Conservation (phyloP, 768 basidiomycete species). For the Trametes cingulata region DNA sequence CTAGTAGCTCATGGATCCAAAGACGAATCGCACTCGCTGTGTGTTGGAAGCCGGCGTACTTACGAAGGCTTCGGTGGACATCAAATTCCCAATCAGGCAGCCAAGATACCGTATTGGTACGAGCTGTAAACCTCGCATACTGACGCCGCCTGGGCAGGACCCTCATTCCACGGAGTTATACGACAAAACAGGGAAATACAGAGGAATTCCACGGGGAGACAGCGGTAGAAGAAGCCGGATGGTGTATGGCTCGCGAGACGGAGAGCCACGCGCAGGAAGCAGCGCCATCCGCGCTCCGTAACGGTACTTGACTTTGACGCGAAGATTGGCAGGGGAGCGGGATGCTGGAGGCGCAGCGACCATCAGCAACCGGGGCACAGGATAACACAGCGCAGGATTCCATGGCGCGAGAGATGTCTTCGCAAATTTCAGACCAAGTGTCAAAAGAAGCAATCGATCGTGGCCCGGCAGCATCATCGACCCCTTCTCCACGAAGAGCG, state of each 20-base stretch:
- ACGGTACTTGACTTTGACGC: no score
- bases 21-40: no score
- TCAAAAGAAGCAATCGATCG: not conserved
- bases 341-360: not conserved
- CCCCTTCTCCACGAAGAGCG: no score
- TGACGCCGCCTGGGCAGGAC: not conserved
- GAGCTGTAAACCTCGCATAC: no score
- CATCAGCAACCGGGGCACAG: not conserved
- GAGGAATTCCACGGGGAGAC: conserved; percentile 1
- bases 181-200: not conserved
- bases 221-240: not conserved
- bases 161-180: not conserved
- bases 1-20: no score
- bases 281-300: no score
- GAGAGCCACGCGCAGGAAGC: no score
- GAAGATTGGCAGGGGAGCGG: not conserved
- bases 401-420: conserved; percentile 12
- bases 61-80: no score
- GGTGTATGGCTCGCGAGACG: no score
- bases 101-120: not conserved
- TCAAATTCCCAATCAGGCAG: not conserved
- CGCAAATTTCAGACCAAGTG: conserved; percentile 15
- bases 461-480: no score
- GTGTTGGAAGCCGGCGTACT: no score
- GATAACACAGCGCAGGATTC: conserved; percentile 7